A percentile compares a stretch with the other conserved stretches of the same genome.
Evolutionary conservation across 495 filamentous ascomycete genomes (phyloP).

Genomic region (Letharia columbiana): DNA sequence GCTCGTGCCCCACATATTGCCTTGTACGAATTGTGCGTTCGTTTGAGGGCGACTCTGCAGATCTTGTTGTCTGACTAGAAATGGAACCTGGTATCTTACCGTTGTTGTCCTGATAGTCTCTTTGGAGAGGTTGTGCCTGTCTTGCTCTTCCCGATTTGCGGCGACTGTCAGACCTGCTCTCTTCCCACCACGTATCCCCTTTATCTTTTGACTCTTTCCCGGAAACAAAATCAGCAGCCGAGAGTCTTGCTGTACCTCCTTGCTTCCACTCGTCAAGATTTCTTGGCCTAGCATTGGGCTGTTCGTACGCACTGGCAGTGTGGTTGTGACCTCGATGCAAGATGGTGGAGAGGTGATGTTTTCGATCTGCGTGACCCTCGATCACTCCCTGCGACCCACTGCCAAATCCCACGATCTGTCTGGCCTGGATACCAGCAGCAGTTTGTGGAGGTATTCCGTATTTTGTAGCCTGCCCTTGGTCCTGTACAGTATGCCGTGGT

Average conservation of each 20-base stretch:
- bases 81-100: constrained; percentile 30
- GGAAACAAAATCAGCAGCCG: constrained; percentile 42
- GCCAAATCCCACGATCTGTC: constrained; percentile 24
- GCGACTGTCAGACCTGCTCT: constrained; percentile 29
- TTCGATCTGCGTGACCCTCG: constrained; percentile 13
- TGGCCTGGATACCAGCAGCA: constrained; percentile 21
- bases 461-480: constrained; percentile 10
- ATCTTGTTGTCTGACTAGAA: background rate
- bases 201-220: constrained; percentile 34
- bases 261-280: constrained; percentile 53
- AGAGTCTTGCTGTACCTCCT: constrained; percentile 42
- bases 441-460: constrained; percentile 20
- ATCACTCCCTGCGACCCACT: constrained; percentile 1
- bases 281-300: constrained; percentile 32
- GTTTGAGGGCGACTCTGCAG: background rate
- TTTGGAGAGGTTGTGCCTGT: constrained; percentile 38
- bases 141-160: constrained; percentile 32
- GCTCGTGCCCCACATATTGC: constrained; percentile 16
- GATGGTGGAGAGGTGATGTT: constrained; percentile 36
- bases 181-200: constrained; percentile 46
- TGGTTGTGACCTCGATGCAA: constrained; percentile 38
- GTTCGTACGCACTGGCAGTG: constrained; percentile 36
- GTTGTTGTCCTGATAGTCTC: constrained; percentile 43
- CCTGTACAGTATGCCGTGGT: constrained; percentile 11
- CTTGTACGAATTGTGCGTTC: constrained; percentile 6